These are phyloP conservation scores for Pseudogymnoascus sp. DNA, from an alignment of 2,329 filamentous ascomycete genomes.

Conservation along the genomic window DNA sequence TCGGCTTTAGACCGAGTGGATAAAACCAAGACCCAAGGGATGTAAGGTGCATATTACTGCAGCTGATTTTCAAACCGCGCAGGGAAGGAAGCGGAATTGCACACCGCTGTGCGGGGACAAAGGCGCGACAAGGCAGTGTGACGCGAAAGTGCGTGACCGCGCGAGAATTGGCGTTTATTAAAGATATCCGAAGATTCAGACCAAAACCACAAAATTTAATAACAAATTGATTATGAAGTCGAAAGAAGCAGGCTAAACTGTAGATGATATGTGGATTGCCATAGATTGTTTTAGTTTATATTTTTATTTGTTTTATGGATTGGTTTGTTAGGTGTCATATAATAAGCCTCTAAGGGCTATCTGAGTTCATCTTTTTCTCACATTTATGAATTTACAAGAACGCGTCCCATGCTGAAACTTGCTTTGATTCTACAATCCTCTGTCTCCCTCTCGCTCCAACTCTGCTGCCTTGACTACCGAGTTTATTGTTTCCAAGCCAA, in stretches of 20 bases:
- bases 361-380: constrained; percentile 3
- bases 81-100: not conserved
- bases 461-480: not conserved
- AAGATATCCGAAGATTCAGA: not conserved
- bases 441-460: not conserved
- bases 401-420: not conserved
- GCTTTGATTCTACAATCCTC: not conserved
- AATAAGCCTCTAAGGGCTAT: not conserved
- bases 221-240: not conserved
- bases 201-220: not conserved
- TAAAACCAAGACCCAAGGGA: not conserved
- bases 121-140: not conserved
- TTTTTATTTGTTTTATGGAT: not conserved
- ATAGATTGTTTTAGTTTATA: not conserved
- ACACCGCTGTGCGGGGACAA: not conserved
- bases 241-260: not conserved
- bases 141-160: constrained; percentile 2
- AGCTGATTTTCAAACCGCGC: not conserved
- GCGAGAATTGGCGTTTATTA: not conserved
- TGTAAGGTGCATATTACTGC: not conserved
- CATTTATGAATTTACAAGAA: not conserved
- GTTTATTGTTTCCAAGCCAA: not conserved
- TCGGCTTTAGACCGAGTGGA: not conserved
- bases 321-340: not conserved
- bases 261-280: not conserved